Conservation (phyloP, 2,329 filamentous ascomycete species). For the Sphaceloma murrayae region DNA sequence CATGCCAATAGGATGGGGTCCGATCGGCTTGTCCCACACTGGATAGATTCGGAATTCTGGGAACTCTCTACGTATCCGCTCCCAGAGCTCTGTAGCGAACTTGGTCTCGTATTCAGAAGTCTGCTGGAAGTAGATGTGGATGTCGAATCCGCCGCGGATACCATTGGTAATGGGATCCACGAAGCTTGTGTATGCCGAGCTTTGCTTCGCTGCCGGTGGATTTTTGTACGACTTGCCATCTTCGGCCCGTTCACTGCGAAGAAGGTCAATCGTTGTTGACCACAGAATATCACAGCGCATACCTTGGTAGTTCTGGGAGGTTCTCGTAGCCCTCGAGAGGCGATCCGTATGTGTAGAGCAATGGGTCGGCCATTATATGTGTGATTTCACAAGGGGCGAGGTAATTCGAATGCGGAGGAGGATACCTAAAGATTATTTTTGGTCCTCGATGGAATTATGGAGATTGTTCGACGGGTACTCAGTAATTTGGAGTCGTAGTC, state of each 20-base stretch:
- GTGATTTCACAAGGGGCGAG: too few relatives aligned
- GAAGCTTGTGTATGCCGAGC: conserved; percentile 62
- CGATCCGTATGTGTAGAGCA: conserved; percentile 45
- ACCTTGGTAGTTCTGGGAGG: conserved; percentile 38
- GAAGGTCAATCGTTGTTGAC: not conserved
- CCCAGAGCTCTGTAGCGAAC: conserved; percentile 64
- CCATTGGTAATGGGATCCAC: conserved; percentile 57
- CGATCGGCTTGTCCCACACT: conserved; percentile 67
- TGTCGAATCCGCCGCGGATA: conserved; percentile 64
- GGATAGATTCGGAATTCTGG: conserved; percentile 75
- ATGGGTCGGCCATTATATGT: conserved; percentile 45
- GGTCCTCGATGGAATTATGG: too few relatives aligned
- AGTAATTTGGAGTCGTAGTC: too few relatives aligned
- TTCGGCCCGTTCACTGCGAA: conserved; percentile 46
- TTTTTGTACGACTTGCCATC: conserved; percentile 75
- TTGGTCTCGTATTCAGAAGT: conserved; percentile 51
- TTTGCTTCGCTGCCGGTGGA: conserved; percentile 47
- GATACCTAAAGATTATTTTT: too few relatives aligned
- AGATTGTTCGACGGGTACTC: too few relatives aligned
- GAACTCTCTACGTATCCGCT: conserved; percentile 73
- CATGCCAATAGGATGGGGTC: conserved; percentile 77
- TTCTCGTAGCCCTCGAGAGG: conserved; percentile 45
- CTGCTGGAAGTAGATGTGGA: conserved; percentile 74
- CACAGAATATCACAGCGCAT: conserved; percentile 15
- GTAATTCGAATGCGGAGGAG: too few relatives aligned